These are phyloP conservation scores for Astragalus membranaceus DNA, from an alignment of 306 rosid genomes.

Conservation along the genomic window DNA sequence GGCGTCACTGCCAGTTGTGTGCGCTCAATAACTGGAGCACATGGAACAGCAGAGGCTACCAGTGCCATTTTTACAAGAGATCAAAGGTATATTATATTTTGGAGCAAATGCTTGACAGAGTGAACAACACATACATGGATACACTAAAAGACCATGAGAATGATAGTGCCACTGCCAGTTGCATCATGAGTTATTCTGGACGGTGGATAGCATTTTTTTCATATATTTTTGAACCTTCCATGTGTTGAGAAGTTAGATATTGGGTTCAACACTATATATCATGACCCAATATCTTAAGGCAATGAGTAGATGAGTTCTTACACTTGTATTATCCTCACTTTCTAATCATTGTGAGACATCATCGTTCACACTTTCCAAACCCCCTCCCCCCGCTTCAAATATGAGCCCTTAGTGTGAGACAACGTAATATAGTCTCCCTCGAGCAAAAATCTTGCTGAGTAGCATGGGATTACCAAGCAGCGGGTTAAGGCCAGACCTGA, in stretches of 20 bases:
- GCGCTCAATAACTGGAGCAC: conserved; percentile 69
- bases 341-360: too few relatives aligned
- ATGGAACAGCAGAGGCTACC: conserved; percentile 72
- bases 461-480: too few relatives aligned
- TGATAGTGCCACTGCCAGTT: neutral
- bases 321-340: too few relatives aligned
- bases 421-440: too few relatives aligned
- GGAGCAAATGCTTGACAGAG: neutral
- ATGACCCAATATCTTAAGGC: too few relatives aligned
- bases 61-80: conserved; percentile 86
- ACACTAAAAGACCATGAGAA: neutral
- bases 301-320: too few relatives aligned
- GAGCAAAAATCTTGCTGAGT: too few relatives aligned
- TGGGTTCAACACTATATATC: too few relatives aligned
- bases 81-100: conserved; percentile 45
- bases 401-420: too few relatives aligned
- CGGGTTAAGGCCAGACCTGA: too few relatives aligned
- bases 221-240: neutral
- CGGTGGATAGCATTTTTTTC: neutral
- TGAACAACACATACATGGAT: neutral
- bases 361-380: too few relatives aligned
- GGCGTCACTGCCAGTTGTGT: conserved; percentile 72
- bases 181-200: neutral
- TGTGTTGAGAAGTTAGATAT: neutral
- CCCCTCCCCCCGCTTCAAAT: too few relatives aligned